A percentile compares a stretch with the other conserved stretches of the same genome.
phyloP scores from a whole-genome alignment of 2,329 filamentous ascomycete genomes.

The Orbilia quercus region DNA sequence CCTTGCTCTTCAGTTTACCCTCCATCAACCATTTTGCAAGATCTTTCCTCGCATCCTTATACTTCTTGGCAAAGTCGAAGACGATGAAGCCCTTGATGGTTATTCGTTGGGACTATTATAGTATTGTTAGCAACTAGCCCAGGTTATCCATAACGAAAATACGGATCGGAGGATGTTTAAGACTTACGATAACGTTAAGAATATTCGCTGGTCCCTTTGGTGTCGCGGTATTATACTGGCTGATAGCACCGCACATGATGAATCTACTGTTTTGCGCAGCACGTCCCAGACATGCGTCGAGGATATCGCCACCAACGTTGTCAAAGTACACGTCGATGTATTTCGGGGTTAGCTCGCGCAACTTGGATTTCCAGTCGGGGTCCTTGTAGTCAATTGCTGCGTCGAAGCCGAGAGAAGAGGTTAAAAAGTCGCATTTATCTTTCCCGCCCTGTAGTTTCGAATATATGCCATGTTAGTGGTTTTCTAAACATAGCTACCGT shows the following conservation, averaged over 20 bases:
- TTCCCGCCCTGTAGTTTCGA: conserved; percentile 74
- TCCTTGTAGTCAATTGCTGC: conserved; percentile 77
- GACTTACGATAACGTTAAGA: conserved; percentile 53
- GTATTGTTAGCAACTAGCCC: too few species aligned
- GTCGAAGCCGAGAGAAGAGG: conserved; percentile 74
- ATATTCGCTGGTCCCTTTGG: conserved; percentile 67
- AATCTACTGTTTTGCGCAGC: conserved; percentile 74
- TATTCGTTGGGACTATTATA: conserved; percentile 67
- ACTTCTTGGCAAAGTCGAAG: conserved; percentile 73
- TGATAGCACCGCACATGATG: conserved; percentile 78
- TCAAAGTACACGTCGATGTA: conserved; percentile 78
- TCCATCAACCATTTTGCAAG: conserved; percentile 75
- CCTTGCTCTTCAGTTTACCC: conserved; percentile 77
- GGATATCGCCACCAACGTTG: conserved; percentile 78
- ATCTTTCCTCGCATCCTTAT: conserved; percentile 70
- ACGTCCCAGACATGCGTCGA: conserved; percentile 73
- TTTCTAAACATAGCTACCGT: too few species aligned
- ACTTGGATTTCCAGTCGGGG: conserved; percentile 70
- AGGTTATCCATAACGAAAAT: too few species aligned
- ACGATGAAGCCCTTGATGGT: conserved; percentile 79
- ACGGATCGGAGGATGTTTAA: too few species aligned
- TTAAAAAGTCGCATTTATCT: conserved; percentile 76
- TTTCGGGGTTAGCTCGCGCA: conserved; percentile 71
- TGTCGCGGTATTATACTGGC: conserved; percentile 73
- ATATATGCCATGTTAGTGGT: too few species aligned